These are phyloP conservation scores for Fusarium sublunatum DNA, from an alignment of 2,329 filamentous ascomycete species.

Conservation along the genomic window DNA sequence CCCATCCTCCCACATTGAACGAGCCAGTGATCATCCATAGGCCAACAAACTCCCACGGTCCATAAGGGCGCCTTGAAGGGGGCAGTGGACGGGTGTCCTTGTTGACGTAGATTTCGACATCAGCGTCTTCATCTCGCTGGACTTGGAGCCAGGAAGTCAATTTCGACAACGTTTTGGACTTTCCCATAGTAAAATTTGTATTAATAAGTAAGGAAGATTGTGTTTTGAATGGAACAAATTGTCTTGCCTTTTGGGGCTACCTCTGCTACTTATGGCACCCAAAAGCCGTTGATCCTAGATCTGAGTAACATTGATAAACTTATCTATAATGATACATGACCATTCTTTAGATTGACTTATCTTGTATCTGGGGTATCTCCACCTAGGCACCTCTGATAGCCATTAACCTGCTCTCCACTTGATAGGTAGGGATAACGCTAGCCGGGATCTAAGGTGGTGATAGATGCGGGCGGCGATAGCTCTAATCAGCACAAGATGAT, in stretches of 20 bases:
- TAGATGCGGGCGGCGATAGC: not conserved
- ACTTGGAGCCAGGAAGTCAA: not conserved
- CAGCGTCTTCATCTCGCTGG: not conserved
- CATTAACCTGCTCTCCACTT: not conserved
- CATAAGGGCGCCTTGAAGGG: conserved; percentile 47
- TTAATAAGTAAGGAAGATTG: not conserved
- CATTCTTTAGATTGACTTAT: not conserved
- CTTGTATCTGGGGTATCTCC: not conserved
- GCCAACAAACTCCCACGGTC: conserved; percentile 49
- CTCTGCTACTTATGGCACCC: not conserved
- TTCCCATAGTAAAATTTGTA: not conserved
- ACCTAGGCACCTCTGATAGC: not conserved
- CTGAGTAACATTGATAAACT: not conserved
- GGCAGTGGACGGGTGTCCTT: conserved; percentile 41
- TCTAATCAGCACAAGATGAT: not conserved
- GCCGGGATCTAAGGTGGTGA: not conserved
- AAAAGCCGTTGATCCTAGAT: not conserved
- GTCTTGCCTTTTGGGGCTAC: too few species aligned
- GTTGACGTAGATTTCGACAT: conserved; percentile 7
- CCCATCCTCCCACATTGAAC: conserved; percentile 51
- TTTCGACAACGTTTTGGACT: not conserved
- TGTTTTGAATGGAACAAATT: not conserved
- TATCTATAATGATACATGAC: not conserved
- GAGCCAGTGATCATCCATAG: conserved; percentile 51
- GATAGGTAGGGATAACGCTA: not conserved